Evolutionary conservation across 2,329 filamentous ascomycete species (phyloP).

Genomic region (Sclerotinia minor): DNA sequence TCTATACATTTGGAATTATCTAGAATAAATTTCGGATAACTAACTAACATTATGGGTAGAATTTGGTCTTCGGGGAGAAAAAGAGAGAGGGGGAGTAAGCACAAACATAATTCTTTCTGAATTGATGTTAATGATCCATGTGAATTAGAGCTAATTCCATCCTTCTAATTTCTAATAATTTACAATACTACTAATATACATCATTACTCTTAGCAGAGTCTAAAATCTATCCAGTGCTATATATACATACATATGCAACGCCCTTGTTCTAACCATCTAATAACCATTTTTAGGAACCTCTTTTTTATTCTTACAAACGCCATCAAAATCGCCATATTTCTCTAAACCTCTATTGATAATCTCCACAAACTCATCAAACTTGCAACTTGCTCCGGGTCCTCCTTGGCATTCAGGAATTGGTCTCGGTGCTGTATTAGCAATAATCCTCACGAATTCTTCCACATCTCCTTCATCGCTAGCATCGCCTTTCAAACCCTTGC

Average conservation of each 20-base stretch:
- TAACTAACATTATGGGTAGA: neutral
- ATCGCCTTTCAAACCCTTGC: constrained; percentile 53
- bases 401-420: constrained; percentile 50
- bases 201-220: neutral
- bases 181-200: neutral
- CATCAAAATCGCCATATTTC: constrained; percentile 39
- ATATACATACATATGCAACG: neutral
- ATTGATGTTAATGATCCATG: neutral
- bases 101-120: too few relatives aligned
- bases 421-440: constrained; percentile 54
- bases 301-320: constrained; percentile 35
- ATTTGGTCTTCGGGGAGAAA: too few relatives aligned
- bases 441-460: constrained; percentile 53
- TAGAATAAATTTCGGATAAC: constrained; percentile 3
- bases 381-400: constrained; percentile 54
- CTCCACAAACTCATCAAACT: constrained; percentile 45
- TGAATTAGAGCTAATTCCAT: neutral
- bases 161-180: neutral
- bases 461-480: constrained; percentile 49
- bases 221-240: neutral
- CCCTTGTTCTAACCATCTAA: neutral
- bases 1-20: constrained; percentile 11
- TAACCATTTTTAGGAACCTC: constrained; percentile 21
- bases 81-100: too few relatives aligned
- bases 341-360: constrained; percentile 48